Evolutionary conservation across 1,284 basidiomycete species (phyloP).

Genomic region (Ceratobasidium sp.): DNA sequence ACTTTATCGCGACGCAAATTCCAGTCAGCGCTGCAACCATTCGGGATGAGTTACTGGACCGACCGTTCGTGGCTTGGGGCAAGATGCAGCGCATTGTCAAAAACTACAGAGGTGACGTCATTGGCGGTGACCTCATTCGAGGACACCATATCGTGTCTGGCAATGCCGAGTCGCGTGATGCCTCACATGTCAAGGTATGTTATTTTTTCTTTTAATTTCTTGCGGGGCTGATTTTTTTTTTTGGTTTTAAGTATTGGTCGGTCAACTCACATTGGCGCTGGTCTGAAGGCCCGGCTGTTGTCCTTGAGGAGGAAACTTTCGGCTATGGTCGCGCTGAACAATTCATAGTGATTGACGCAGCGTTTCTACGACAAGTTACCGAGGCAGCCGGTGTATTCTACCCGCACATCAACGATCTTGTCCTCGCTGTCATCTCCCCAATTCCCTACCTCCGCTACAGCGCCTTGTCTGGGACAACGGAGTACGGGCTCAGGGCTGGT

Average conservation of each 20-base stretch:
- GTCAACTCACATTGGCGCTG: slow-evolving; percentile 20
- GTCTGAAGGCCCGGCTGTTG: not conserved
- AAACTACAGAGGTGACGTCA: not conserved
- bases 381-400: slow-evolving; percentile 39
- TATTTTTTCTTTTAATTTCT: not conserved
- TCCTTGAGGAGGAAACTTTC: not conserved
- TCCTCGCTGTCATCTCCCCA: slow-evolving; percentile 48
- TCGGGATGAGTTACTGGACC: not conserved
- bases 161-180: slow-evolving; percentile 5
- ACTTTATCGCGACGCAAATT: not conserved
- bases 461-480: not conserved
- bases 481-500: slow-evolving; percentile 5
- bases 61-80: slow-evolving; percentile 3
- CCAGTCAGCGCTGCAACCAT: not conserved
- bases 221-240: not conserved
- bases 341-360: slow-evolving; percentile 15
- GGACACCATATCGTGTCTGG: not conserved
- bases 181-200: slow-evolving; percentile 12
- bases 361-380: slow-evolving; percentile 36
- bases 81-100: slow-evolving; percentile 26
- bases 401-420: slow-evolving; percentile 14
- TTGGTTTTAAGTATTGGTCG: slow-evolving; percentile 10
- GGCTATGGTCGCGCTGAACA: slow-evolving; percentile 5
- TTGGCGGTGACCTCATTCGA: slow-evolving; percentile 1
- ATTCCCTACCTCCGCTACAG: slow-evolving; percentile 31